These are phyloP conservation scores for Pistacia vera DNA, from an alignment of 345 rosid species.

Conservation along the genomic window DNA sequence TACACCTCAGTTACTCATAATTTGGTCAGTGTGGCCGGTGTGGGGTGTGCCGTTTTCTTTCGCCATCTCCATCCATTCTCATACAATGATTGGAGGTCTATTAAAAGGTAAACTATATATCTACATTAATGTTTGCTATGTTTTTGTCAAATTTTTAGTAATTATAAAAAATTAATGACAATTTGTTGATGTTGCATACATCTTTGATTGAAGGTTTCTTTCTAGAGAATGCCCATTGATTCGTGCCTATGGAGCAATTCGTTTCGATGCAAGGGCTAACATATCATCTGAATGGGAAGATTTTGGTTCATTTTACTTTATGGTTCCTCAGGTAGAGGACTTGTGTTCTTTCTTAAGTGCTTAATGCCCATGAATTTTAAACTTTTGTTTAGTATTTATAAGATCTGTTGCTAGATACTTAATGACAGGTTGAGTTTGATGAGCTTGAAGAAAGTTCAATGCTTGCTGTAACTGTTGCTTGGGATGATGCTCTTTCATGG, in stretches of 20 bases:
- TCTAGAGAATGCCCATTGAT: conserved; percentile 67
- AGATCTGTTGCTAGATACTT: conserved; percentile 38
- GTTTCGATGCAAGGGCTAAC: conserved; percentile 65
- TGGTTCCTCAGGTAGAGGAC: conserved; percentile 71
- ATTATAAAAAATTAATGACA: background rate
- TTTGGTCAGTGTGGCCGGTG: conserved; percentile 75
- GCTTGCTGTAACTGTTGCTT: conserved; percentile 75
- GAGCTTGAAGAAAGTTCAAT: conserved; percentile 72
- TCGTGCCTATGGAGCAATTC: conserved; percentile 90
- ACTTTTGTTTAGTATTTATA: conserved; percentile 29
- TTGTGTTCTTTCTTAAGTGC: background rate
- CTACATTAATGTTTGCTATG: background rate
- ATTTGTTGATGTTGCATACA: background rate
- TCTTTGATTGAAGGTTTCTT: conserved; percentile 54
- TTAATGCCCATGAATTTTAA: background rate
- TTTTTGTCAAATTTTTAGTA: background rate
- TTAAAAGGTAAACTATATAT: conserved; percentile 55
- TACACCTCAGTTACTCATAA: conserved; percentile 18
- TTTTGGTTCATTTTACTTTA: conserved; percentile 85
- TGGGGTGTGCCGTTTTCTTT: conserved; percentile 79
- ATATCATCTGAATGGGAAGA: conserved; percentile 72
- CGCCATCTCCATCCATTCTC: conserved; percentile 69
- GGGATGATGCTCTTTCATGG: conserved; percentile 74
- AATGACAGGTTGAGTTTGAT: conserved; percentile 86
- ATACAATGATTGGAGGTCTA: conserved; percentile 74